These are phyloP conservation scores for Pittosporum tobira DNA, from an alignment of 129 eudicot genomes.

Conservation along the genomic window DNA sequence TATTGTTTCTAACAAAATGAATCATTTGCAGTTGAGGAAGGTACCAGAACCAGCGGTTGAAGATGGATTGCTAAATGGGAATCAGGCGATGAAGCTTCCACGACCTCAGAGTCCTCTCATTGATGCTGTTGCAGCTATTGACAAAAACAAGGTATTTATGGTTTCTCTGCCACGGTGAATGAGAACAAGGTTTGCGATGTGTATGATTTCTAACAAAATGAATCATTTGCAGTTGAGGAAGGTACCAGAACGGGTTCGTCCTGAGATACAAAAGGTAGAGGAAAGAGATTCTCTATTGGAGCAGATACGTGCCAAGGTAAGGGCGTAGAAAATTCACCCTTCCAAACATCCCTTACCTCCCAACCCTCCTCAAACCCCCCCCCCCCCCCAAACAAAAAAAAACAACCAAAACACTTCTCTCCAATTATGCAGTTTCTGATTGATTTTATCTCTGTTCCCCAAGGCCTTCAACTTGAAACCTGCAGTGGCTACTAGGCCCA, in stretches of 20 bases:
- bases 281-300: constrained; percentile 66
- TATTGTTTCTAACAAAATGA: too few relatives aligned
- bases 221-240: constrained; percentile 61
- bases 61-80: constrained; percentile 27
- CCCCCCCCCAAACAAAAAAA: too few relatives aligned
- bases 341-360: too few relatives aligned
- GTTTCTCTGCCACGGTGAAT: constrained; percentile 5
- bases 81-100: constrained; percentile 39
- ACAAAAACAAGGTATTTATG: constrained; percentile 62
- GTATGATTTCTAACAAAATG: too few relatives aligned
- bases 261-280: constrained; percentile 46
- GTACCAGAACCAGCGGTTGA: constrained; percentile 25
- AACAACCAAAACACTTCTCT: too few relatives aligned
- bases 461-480: constrained; percentile 82
- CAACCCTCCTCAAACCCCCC: too few relatives aligned
- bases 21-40: too few relatives aligned
- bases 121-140: constrained; percentile 65
- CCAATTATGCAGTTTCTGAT: constrained; percentile 9
- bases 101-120: constrained; percentile 79
- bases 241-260: constrained; percentile 53
- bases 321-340: background rate
- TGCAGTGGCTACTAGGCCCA: constrained; percentile 52
- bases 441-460: constrained; percentile 4
- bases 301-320: constrained; percentile 78
- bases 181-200: constrained; percentile 3